Base-by-base conservation (phyloP, 129 eudicot species). In the Helianthus tuberosus region DNA sequence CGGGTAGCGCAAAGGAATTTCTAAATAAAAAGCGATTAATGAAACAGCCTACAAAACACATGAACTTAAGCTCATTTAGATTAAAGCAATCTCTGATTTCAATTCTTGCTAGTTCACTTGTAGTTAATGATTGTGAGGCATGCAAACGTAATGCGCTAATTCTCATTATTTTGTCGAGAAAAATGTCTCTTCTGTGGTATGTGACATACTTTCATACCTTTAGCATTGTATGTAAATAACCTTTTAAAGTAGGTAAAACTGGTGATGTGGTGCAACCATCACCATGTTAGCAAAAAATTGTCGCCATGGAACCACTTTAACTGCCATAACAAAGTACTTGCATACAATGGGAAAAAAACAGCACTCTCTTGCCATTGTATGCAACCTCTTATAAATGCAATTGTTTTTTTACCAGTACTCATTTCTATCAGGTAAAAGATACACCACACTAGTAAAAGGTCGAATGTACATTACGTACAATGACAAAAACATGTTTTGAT, bases 1-100 rank as follows among this genome's bases (percentile, higher is more conserved):
- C 25, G 99, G 90, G 63, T 95, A 95, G 16, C 99, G 92, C 84
- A 95, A 84, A 77, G 97, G 97, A 80, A 87, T 86, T 77, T 89
- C 91, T 69, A 95, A 88, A 74, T 89, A 95, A 62, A 87, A 87
- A 50, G 99, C 97, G 44, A 95, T 69, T 43, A 95, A 87, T 64
- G 92, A 88, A 75, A 88, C 84, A 76, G 87, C 99, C 99, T 91
- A 88, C 90, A 83, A 60, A 54, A 29, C 3, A 29, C 66, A 61
- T 61, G 20, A 61, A 61, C 32, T 5, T 2, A 12, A 14, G 17
- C 66, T 35, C 32, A 29, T 11, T 52, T 43, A 58, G 27, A 47
- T 17, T 32, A 36, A 49, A 17, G n/a, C 47, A 38, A 61, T 35
- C 66, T 17, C 36, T 49, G 17, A 38, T 36, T 68, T 5, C 39